Base-by-base conservation (phyloP, 2,329 filamentous ascomycete species). In the Meredithiella fracta region DNA sequence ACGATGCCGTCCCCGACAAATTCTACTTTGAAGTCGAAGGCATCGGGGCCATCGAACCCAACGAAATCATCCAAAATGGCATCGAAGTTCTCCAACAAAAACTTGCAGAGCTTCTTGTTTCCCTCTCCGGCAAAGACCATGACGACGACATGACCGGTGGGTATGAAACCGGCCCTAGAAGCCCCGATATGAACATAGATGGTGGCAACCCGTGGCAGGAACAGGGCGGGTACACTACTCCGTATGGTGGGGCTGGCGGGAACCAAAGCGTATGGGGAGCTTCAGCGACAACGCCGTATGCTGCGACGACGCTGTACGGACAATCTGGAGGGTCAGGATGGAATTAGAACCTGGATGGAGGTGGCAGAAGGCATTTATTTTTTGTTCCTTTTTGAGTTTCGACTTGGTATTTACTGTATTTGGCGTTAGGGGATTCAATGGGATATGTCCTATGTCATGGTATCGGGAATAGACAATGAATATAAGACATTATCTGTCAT, bases 11-110 rank as follows among this genome's bases (percentile, higher is more conserved):
- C 22, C 91, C 92, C 3, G 76, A 75, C 59, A 80, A 79, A 61
- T 98, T 96, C 74, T 98, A 96, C 73, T 85, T 91, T 65, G 89
- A 96, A 65, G 84, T 98, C 50, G 92, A 98, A 69, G 84, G 85
- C 50, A 83, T 86, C 38, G 92, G 92, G 37, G 86, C 83, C 63
- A 79, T 97, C 59, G 86, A 92, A 29, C 91, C 92, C 0, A 91
- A 98, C 65, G 78, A 81, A 60, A 92, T 97, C 62, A 81, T 98
- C 53, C 83, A 90, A 63, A 82, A 88, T 63, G 90, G 89, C 34
- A 94, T 98, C 67, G 82, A 85, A 60, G 84, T 88, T 26, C 73
- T 98, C 56, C 92, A 97, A 67, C 79, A 85, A 62, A 98, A 98
- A 71, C 79, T 98, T 37, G 92, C 90, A 1, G 77, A 76, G 3